A percentile compares a stretch with the other conserved stretches of the same genome.
These are phyloP conservation scores for Alternaria ventricosa DNA, from an alignment of 2,329 filamentous ascomycete genomes.

Conservation along the genomic window DNA sequence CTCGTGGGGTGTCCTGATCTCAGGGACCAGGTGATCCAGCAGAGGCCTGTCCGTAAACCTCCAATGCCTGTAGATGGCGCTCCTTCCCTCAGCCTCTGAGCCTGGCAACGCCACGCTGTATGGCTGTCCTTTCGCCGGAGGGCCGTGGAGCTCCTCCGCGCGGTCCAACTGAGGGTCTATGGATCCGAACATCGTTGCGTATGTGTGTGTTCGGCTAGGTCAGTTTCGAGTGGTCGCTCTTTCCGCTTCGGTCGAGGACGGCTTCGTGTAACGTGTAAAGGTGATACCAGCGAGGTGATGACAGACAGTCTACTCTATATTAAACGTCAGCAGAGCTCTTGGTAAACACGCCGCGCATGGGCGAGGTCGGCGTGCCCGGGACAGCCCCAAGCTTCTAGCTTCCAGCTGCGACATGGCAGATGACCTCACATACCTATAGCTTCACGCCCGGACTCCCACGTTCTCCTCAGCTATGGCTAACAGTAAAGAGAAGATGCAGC, in stretches of 20 bases:
- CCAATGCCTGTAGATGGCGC: conserved; percentile 83
- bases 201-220: background rate
- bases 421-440: conserved; percentile 1
- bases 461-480: background rate
- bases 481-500: background rate
- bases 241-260: background rate
- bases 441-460: background rate
- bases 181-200: conserved; percentile 38
- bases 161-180: conserved; percentile 39
- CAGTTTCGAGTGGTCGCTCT: background rate
- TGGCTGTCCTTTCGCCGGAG: conserved; percentile 75
- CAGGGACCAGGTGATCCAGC: conserved; percentile 61
- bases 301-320: conserved; percentile 4
- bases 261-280: background rate
- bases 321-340: conserved; percentile 9
- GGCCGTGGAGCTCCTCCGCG: conserved; percentile 59
- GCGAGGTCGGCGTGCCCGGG: conserved; percentile 18
- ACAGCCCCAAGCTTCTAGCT: conserved; percentile 10
- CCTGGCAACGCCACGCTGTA: conserved; percentile 81
- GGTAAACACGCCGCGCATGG: background rate
- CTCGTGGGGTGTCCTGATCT: conserved; percentile 75
- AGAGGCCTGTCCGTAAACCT: conserved; percentile 71
- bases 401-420: background rate
- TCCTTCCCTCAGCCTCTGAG: conserved; percentile 74
- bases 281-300: background rate